Evolutionary conservation across 345 rosid species (phyloP).

Genomic region (Sonneratia alba): DNA sequence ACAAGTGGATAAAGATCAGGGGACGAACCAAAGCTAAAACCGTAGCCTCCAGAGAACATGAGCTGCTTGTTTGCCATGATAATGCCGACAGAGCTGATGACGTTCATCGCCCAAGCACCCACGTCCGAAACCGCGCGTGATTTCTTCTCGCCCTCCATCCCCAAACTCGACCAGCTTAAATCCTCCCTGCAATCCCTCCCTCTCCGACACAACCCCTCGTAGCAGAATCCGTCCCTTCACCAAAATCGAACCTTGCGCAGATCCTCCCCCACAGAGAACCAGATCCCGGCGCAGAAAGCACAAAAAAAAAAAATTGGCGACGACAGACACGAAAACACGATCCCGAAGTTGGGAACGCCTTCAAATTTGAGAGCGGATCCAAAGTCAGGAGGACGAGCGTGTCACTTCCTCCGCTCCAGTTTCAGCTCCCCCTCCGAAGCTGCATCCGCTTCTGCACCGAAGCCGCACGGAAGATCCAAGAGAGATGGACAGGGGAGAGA

Average conservation of each 20-base stretch:
- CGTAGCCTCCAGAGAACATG: conserved; percentile 69
- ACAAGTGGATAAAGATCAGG: neutral
- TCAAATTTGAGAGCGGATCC: neutral
- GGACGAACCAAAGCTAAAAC: conserved; percentile 64
- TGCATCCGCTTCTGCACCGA: neutral
- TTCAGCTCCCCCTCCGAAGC: conserved; percentile 1
- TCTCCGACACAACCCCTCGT: neutral
- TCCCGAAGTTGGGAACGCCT: neutral
- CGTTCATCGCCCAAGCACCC: conserved; percentile 95
- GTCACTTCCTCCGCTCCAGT: neutral
- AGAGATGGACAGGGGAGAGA: neutral
- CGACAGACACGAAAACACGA: neutral
- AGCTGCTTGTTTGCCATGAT: conserved; percentile 98
- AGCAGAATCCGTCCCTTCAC: neutral
- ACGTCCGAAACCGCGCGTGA: conserved; percentile 64
- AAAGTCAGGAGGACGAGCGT: neutral
- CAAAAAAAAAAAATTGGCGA: neutral
- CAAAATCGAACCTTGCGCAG: too few species aligned
- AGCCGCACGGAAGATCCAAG: neutral
- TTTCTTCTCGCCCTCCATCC: conserved; percentile 53
- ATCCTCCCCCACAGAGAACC: neutral
- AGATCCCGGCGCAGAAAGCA: conserved; percentile 5
- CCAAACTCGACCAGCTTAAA: neutral
- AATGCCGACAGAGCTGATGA: conserved; percentile 83
- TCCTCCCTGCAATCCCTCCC: too few species aligned